phyloP scores from a whole-genome alignment of 768 basidiomycete genomes.

The Amanita pallidorosea region DNA sequence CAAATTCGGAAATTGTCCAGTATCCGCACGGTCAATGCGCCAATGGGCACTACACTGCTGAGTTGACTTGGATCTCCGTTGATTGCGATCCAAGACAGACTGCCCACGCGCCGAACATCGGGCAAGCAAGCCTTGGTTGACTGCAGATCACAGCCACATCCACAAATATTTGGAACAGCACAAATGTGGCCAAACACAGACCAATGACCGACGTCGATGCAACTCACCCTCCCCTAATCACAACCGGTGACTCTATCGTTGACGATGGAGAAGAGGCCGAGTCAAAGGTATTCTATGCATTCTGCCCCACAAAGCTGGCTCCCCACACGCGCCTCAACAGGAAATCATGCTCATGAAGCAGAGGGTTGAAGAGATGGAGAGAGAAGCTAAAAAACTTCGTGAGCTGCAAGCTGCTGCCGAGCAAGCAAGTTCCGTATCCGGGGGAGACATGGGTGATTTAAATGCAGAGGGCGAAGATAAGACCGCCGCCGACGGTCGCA shows the following conservation, averaged over 20 bases:
- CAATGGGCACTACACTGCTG: no score
- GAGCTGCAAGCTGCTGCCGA: conserved; percentile 78
- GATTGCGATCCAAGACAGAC: neutral
- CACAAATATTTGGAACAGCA: conserved; percentile 1
- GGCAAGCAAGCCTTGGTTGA: neutral
- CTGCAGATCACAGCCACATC: neutral
- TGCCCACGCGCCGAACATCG: neutral
- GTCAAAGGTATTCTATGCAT: conserved; percentile 33
- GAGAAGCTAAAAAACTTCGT: conserved; percentile 78
- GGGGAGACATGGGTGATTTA: conserved; percentile 31
- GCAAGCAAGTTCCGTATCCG: conserved; percentile 37
- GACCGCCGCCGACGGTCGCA: conserved; percentile 69
- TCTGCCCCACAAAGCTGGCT: conserved; percentile 7
- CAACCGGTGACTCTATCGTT: conserved; percentile 24
- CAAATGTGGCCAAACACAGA: conserved; percentile 7
- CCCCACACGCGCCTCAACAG: conserved; percentile 24
- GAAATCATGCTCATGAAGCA: conserved; percentile 89
- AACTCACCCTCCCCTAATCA: conserved; percentile 27
- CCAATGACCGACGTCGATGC: conserved; percentile 44
- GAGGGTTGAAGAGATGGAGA: conserved; percentile 88
- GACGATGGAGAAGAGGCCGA: conserved; percentile 59
- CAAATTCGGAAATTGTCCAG: neutral
- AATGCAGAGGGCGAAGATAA: conserved; percentile 78
- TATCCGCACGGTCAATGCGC: no score
- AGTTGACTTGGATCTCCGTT: neutral